Conservation (phyloP, 176 grass and related monocot species). For the Themeda triandra region DNA sequence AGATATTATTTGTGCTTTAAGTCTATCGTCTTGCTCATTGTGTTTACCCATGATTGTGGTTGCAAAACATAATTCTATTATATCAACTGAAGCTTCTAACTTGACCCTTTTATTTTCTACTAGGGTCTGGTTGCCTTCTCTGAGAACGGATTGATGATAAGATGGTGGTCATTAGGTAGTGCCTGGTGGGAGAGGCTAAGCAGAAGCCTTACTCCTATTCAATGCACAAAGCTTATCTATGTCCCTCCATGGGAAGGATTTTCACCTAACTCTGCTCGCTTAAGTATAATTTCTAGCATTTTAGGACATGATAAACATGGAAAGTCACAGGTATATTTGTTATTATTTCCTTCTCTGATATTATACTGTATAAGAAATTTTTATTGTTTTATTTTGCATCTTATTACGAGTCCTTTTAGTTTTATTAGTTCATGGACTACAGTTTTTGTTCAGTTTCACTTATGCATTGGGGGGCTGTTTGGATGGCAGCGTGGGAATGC, state of each 20-base stretch:
- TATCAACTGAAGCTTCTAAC: slow-evolving; percentile 23
- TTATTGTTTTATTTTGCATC: slow-evolving; percentile 10
- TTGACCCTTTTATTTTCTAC: neutral
- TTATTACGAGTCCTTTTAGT: neutral
- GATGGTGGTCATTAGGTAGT: slow-evolving; percentile 96
- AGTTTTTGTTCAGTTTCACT: slow-evolving; percentile 1
- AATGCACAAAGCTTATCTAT: slow-evolving; percentile 97
- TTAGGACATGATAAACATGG: slow-evolving; percentile 55
- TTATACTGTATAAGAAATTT: neutral
- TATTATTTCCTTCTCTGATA: neutral
- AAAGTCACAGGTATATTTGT: slow-evolving; percentile 58
- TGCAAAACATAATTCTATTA: neutral
- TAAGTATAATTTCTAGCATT: slow-evolving; percentile 82
- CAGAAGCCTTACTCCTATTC: slow-evolving; percentile 82
- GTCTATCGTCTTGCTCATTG: neutral
- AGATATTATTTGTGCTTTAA: neutral
- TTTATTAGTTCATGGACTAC: neutral
- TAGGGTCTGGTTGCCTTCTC: slow-evolving; percentile 95
- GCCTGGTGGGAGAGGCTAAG: slow-evolving; percentile 98
- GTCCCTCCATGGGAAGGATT: slow-evolving; percentile 98
- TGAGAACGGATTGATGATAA: slow-evolving; percentile 98
- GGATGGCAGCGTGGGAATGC: neutral
- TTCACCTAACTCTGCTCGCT: slow-evolving; percentile 83
- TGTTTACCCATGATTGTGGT: neutral
- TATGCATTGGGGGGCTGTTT: neutral